Evolutionary conservation across 2,329 filamentous ascomycete genomes (phyloP).

Genomic region (Trichoderma citrinoviride): DNA sequence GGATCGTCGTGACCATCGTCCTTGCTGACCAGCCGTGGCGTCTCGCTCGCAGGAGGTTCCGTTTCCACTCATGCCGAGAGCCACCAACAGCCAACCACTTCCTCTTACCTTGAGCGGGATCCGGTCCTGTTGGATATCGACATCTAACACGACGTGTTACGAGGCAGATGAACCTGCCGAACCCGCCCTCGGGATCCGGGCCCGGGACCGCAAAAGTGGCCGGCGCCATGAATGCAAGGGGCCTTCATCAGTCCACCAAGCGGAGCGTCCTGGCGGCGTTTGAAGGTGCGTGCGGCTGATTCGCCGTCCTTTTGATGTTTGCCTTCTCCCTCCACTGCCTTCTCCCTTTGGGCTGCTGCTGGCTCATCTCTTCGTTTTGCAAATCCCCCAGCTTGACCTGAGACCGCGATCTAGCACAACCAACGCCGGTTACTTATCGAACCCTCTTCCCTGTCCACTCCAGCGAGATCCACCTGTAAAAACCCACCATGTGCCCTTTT

Average conservation of each 20-base stretch:
- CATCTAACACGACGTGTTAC: background rate
- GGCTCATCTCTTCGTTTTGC: slow-evolving; percentile 1
- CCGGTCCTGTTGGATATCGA: background rate
- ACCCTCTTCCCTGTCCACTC: slow-evolving; percentile 10
- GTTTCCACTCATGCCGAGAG: background rate
- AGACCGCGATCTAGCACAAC: background rate
- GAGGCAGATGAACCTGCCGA: slow-evolving; percentile 48
- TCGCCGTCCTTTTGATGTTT: background rate
- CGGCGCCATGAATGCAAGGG: slow-evolving; percentile 26
- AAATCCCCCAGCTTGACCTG: too few relatives aligned
- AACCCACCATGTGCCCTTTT: slow-evolving; percentile 17
- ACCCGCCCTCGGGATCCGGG: slow-evolving; percentile 51
- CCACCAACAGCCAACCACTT: background rate
- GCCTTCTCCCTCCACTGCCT: background rate
- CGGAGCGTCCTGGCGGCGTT: slow-evolving; percentile 59
- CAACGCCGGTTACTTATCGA: background rate
- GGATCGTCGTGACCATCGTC: background rate
- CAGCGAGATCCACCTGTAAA: slow-evolving; percentile 3
- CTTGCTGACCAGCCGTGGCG: background rate
- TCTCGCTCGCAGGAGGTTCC: background rate
- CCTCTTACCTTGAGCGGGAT: too few relatives aligned
- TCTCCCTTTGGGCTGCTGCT: slow-evolving; percentile 10
- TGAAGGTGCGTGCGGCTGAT: slow-evolving; percentile 49
- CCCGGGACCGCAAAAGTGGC: slow-evolving; percentile 47
- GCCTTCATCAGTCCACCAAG: slow-evolving; percentile 50